Percentiles rank a stretch among this genome's conserved stretches.
phyloP scores from a whole-genome alignment of 106 monocot species.

The Apostasia ramifera region DNA sequence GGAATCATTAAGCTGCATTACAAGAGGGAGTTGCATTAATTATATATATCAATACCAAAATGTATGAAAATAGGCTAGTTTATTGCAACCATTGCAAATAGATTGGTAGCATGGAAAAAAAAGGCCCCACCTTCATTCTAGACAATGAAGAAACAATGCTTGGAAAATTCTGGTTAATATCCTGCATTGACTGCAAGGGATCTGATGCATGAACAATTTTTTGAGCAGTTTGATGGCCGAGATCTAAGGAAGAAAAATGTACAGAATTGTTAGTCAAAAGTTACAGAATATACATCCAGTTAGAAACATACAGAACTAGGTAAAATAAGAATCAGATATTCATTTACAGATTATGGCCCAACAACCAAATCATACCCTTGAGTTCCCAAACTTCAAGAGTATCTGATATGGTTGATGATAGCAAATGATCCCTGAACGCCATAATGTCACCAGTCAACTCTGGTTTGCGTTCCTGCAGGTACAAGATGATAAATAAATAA shows the following conservation, averaged over 20 bases:
- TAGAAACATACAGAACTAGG: neutral
- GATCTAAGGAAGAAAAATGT: constrained; percentile 36
- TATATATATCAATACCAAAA: neutral
- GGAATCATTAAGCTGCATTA: constrained; percentile 64
- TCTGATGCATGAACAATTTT: constrained; percentile 91
- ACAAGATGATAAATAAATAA: neutral
- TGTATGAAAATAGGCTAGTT: neutral
- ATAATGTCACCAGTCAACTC: constrained; percentile 73
- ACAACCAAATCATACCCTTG: constrained; percentile 45
- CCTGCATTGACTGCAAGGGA: constrained; percentile 91
- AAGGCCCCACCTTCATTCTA: constrained; percentile 68
- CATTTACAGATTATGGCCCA: neutral
- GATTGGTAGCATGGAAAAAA: neutral
- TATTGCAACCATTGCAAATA: neutral
- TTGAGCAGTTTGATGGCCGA: constrained; percentile 93
- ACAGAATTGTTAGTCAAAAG: constrained; percentile 1
- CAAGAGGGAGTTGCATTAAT: neutral
- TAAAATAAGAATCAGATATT: neutral
- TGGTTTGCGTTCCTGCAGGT: constrained; percentile 81
- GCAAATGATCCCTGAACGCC: constrained; percentile 78
- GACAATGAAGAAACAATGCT: constrained; percentile 91
- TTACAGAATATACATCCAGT: neutral
- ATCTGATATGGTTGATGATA: constrained; percentile 85
- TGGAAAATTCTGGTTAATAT: constrained; percentile 97
- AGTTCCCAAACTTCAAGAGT: constrained; percentile 97